phyloP scores from a whole-genome alignment of 2,329 filamentous ascomycete genomes.

The Fusarium neocosmosporiellum region DNA sequence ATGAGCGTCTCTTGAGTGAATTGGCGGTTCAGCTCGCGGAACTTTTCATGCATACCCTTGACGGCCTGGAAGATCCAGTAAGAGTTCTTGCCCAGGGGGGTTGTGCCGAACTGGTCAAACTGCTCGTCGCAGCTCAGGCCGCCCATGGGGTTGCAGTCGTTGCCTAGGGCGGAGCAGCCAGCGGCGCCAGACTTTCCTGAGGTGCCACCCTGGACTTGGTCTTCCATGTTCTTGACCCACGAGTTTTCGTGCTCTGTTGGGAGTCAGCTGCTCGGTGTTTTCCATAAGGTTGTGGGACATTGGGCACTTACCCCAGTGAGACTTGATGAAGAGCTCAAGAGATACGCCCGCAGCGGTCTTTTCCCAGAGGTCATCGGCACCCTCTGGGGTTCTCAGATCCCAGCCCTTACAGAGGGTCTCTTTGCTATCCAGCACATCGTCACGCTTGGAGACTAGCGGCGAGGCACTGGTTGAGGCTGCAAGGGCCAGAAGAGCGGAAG shows the following conservation, averaged over 20 bases:
- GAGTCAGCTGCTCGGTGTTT: neutral
- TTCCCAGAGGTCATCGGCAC: conserved; percentile 13
- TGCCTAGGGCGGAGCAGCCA: neutral
- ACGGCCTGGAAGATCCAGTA: conserved; percentile 29
- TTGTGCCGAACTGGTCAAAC: conserved; percentile 8
- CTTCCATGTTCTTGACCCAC: conserved; percentile 24
- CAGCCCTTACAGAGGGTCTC: conserved; percentile 18
- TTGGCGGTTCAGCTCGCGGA: neutral
- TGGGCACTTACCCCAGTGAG: conserved; percentile 11
- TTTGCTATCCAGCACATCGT: neutral
- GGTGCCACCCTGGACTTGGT: conserved; percentile 1
- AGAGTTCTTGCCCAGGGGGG: neutral
- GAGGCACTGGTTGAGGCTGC: neutral
- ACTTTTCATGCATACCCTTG: conserved; percentile 16
- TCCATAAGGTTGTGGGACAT: rapidly evolving
- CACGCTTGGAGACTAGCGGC: neutral
- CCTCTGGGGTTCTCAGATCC: conserved; percentile 16
- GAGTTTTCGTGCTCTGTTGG: conserved; percentile 17
- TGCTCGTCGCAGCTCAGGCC: conserved; percentile 9
- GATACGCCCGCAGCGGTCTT: neutral
- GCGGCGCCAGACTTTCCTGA: conserved; percentile 9
- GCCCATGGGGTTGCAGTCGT: neutral
- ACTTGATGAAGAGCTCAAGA: conserved; percentile 7
- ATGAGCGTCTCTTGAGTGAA: neutral
- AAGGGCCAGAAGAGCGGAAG: neutral